phyloP scores from a whole-genome alignment of 441 rosid species.

The Syzygium syzygioides region DNA sequence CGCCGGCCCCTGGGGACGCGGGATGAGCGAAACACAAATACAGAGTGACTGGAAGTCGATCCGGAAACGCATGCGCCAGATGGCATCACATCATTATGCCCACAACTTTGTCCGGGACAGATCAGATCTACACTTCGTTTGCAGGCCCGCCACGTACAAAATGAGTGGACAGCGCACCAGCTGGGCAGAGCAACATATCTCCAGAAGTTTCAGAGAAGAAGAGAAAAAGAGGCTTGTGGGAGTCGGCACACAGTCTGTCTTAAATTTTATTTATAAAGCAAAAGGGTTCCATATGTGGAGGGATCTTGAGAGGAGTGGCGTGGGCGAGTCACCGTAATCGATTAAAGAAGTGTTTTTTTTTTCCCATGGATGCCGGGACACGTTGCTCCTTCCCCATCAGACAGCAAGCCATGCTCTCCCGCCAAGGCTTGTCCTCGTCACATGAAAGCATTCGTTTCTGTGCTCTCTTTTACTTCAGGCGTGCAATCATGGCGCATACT shows the following conservation, averaged over 20 bases:
- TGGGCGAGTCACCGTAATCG: not conserved
- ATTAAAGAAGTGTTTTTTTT: not conserved
- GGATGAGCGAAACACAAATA: accelerated
- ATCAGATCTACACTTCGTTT: not conserved
- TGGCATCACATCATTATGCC: not conserved
- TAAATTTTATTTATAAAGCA: not conserved
- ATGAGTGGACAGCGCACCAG: not conserved
- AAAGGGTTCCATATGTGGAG: not conserved
- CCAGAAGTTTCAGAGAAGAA: not conserved
- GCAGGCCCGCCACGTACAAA: not conserved
- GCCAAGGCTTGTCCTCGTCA: not conserved
- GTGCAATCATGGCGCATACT: not conserved
- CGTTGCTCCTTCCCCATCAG: not conserved
- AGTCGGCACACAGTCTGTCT: not conserved
- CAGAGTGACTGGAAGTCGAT: accelerated
- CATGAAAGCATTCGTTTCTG: not conserved
- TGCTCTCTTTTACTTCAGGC: not conserved
- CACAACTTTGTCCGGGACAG: not conserved
- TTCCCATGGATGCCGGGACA: accelerated
- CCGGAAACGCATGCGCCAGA: not conserved
- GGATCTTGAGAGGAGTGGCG: not conserved
- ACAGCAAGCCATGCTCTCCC: not conserved
- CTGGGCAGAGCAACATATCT: not conserved
- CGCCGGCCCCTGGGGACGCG: not conserved
- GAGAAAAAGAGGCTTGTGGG: accelerated